phyloP scores from a whole-genome alignment of 108 stramenopile genomes.

The Ochromonas danica region DNA sequence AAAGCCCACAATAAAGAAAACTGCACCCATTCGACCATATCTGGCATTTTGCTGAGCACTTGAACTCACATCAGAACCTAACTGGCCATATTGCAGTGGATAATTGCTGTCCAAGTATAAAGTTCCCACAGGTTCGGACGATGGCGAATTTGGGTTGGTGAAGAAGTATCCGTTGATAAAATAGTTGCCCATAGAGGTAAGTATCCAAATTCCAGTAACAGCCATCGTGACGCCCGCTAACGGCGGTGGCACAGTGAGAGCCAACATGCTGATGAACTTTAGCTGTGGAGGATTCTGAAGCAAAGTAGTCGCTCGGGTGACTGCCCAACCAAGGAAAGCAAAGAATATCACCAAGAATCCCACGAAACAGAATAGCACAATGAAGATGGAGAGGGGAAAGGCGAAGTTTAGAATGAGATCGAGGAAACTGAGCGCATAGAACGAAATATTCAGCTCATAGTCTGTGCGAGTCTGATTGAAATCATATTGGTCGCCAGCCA shows the following conservation, averaged over 20 bases:
- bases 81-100: constrained; percentile 62
- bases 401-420: constrained; percentile 76
- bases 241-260: constrained; percentile 64
- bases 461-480: constrained; percentile 53
- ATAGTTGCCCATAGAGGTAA: constrained; percentile 6
- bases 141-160: constrained; percentile 1
- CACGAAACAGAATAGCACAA: constrained; percentile 69
- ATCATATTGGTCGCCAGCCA: constrained; percentile 69
- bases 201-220: constrained; percentile 30
- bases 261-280: constrained; percentile 60
- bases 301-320: constrained; percentile 63
- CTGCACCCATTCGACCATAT: constrained; percentile 67
- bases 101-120: constrained; percentile 48
- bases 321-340: constrained; percentile 61
- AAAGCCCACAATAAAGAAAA: constrained; percentile 64
- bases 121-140: too few species aligned
- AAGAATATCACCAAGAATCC: constrained; percentile 65
- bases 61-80: constrained; percentile 53
- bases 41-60: constrained; percentile 44
- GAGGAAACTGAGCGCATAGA: constrained; percentile 69
- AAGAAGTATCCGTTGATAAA: neutral
- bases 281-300: constrained; percentile 66
- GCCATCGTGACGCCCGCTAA: constrained; percentile 62
- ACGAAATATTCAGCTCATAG: constrained; percentile 62
- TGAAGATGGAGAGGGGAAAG: constrained; percentile 64